Evolutionary conservation across 2,329 filamentous ascomycete genomes (phyloP).

Genomic region (Arthrobotrys musiformis): DNA sequence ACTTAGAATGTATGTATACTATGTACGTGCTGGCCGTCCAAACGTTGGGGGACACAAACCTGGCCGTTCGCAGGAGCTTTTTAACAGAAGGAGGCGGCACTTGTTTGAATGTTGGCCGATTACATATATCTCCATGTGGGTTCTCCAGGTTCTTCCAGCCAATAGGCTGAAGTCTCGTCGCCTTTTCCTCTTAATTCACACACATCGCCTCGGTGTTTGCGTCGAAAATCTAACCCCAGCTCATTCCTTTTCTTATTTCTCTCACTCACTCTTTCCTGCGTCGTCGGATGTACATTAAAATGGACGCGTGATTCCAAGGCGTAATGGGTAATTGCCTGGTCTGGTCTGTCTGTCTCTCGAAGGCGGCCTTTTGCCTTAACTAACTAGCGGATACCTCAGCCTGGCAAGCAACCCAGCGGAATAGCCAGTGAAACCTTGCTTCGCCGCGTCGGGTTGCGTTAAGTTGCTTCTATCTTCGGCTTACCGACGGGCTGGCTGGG

Average conservation of each 20-base stretch:
- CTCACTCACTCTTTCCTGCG: constrained; percentile 41
- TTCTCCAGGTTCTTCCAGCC: constrained; percentile 32
- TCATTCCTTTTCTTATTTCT: constrained; percentile 23
- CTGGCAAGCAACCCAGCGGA: constrained; percentile 31
- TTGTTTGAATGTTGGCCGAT: constrained; percentile 36
- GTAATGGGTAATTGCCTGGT: constrained; percentile 38
- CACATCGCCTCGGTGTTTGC: constrained; percentile 4
- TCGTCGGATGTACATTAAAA: constrained; percentile 51
- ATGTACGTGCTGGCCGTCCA: not conserved
- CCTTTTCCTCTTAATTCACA: not conserved
- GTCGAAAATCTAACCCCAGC: constrained; percentile 13
- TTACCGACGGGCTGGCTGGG: constrained; percentile 40
- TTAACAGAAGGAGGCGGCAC: constrained; percentile 38
- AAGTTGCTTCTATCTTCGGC: constrained; percentile 48
- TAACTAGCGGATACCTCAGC: constrained; percentile 28
- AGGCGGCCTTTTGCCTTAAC: constrained; percentile 14
- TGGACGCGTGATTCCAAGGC: constrained; percentile 55
- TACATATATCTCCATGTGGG: constrained; percentile 34
- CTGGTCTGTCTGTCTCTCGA: no score
- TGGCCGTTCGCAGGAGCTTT: constrained; percentile 14
- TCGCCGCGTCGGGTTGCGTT: constrained; percentile 55
- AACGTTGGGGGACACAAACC: constrained; percentile 9
- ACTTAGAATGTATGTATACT: not conserved
- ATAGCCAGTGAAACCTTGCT: constrained; percentile 54
- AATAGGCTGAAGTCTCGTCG: constrained; percentile 46